Percentiles rank a stretch among this genome's conserved stretches.
phyloP scores from a whole-genome alignment of 106 monocot species.

The Amphibolis antarctica region DNA sequence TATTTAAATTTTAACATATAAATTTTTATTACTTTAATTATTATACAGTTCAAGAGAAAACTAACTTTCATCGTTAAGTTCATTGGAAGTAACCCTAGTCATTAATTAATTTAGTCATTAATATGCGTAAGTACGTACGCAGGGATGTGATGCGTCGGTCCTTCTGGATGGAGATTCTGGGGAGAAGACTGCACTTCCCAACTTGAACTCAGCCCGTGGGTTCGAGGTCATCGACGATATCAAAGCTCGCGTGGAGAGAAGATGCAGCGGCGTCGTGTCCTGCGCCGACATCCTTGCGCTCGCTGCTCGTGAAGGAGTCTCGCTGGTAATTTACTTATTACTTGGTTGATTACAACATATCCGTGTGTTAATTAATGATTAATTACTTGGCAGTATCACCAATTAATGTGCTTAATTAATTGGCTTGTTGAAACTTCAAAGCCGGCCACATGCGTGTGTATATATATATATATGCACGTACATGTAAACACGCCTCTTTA shows the following conservation, averaged over 20 bases:
- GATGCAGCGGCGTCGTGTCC: conserved; percentile 36
- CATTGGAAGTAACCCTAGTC: no score
- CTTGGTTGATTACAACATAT: no score
- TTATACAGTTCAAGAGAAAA: not conserved
- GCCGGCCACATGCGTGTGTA: no score
- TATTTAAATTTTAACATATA: not conserved
- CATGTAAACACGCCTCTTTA: no score
- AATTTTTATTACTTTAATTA: not conserved
- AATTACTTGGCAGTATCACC: no score
- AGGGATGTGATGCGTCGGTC: conserved; percentile 34
- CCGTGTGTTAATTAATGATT: no score
- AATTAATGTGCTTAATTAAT: no score
- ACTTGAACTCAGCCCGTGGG: conserved; percentile 15
- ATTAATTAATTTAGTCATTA: no score
- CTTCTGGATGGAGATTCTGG: conserved; percentile 10
- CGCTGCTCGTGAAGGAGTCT: conserved; percentile 26
- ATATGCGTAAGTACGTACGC: no score
- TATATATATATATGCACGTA: no score
- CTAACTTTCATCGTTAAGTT: not conserved
- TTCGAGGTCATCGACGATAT: conserved; percentile 22
- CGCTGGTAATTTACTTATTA: not conserved
- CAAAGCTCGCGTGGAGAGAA: conserved; percentile 20
- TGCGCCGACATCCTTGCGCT: conserved; percentile 48
- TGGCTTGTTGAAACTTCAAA: no score
- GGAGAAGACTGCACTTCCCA: conserved; percentile 25